These are phyloP conservation scores for Dioscorea alata DNA, from an alignment of 106 monocot species.

Conservation along the genomic window DNA sequence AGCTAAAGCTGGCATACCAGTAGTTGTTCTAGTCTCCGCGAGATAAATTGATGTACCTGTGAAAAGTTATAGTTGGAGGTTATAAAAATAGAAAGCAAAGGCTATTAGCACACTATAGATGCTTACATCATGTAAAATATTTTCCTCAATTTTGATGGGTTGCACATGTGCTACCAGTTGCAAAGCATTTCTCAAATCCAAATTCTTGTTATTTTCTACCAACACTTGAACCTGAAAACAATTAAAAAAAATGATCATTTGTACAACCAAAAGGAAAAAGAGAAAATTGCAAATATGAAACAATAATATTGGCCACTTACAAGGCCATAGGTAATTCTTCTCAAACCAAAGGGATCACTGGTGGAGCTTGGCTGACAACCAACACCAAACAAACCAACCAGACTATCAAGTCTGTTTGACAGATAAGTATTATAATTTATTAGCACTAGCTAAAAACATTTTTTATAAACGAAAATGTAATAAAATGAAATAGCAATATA, in stretches of 20 bases:
- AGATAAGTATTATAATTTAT: background rate
- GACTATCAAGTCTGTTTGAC: conserved; percentile 71
- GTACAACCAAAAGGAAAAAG: background rate
- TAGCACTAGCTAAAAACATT: background rate
- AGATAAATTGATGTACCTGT: conserved; percentile 82
- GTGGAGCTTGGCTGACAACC: conserved; percentile 93
- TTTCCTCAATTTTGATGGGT: conserved; percentile 52
- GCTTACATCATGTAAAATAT: conserved; percentile 59
- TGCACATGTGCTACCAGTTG: conserved; percentile 62
- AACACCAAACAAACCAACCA: conserved; percentile 90
- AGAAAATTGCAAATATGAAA: background rate
- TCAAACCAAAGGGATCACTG: conserved; percentile 89
- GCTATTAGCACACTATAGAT: background rate
- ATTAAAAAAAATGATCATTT: background rate
- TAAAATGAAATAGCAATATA: background rate
- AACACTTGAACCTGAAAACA: conserved; percentile 77
- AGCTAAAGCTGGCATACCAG: conserved; percentile 49
- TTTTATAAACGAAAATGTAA: too few species aligned
- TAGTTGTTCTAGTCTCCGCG: conserved; percentile 86
- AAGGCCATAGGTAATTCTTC: conserved; percentile 94
- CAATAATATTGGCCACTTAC: conserved; percentile 49
- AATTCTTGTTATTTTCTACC: conserved; percentile 80
- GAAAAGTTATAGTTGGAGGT: conserved; percentile 1
- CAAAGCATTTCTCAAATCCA: conserved; percentile 68
- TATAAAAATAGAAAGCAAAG: background rate